Percentiles rank a stretch among this genome's conserved stretches.
Conservation (phyloP, 2,329 filamentous ascomycete genomes). For the Fusarium sp. region DNA sequence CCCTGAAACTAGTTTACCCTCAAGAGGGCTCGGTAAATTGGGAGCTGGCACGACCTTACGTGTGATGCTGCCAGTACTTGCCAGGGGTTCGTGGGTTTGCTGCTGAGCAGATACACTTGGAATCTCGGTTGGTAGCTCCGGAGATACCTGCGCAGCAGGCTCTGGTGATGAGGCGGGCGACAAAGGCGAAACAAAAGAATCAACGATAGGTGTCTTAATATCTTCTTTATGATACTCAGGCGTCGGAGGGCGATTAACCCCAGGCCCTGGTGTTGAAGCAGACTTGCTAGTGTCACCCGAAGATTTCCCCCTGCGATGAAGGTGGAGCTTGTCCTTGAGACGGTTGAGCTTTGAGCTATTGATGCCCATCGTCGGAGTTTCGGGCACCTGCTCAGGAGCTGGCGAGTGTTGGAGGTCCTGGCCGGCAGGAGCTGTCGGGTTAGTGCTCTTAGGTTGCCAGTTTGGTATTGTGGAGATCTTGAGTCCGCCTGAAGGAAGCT, state of each 20-base stretch:
- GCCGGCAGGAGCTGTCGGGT: constrained; percentile 23
- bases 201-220: constrained; percentile 54
- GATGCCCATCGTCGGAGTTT: constrained; percentile 52
- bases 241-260: constrained; percentile 59
- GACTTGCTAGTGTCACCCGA: constrained; percentile 44
- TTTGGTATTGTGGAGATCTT: constrained; percentile 35
- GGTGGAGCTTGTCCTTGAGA: constrained; percentile 50
- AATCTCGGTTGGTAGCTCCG: constrained; percentile 52
- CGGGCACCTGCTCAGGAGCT: constrained; percentile 33
- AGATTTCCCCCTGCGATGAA: constrained; percentile 44
- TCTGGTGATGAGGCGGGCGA: constrained; percentile 63
- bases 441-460: constrained; percentile 32
- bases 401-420: constrained; percentile 25
- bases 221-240: constrained; percentile 64
- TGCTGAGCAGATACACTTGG: constrained; percentile 27
- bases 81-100: constrained; percentile 27
- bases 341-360: constrained; percentile 52
- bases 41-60: constrained; percentile 48
- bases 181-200: constrained; percentile 57
- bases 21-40: constrained; percentile 40
- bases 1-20: constrained; percentile 44
- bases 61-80: constrained; percentile 33
- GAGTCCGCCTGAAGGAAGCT: constrained; percentile 32
- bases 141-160: constrained; percentile 53
- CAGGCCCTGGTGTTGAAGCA: constrained; percentile 36